These are phyloP conservation scores for Exophiala sp. DNA, from an alignment of 2,329 filamentous ascomycete species.

Conservation along the genomic window DNA sequence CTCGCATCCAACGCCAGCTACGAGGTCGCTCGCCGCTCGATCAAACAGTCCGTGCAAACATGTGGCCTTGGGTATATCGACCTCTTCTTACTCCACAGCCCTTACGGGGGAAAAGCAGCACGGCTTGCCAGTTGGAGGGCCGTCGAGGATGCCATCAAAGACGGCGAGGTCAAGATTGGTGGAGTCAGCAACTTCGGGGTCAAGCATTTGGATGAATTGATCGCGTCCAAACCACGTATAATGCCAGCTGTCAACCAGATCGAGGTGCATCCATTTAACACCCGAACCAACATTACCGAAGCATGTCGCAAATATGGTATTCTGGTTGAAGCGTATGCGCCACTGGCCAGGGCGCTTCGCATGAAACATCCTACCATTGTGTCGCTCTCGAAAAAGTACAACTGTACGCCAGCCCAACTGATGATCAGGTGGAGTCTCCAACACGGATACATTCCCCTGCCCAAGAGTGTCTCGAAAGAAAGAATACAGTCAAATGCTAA, in stretches of 20 bases:
- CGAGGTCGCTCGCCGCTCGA: conserved; percentile 59
- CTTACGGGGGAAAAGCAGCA: conserved; percentile 64
- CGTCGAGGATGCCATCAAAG: conserved; percentile 66
- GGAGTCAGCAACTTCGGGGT: conserved; percentile 76
- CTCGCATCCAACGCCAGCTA: conserved; percentile 63
- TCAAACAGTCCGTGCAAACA: conserved; percentile 58
- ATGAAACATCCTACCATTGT: conserved; percentile 62
- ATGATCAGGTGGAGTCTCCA: conserved; percentile 74
- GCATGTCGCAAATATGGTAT: conserved; percentile 63
- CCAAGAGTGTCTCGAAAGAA: conserved; percentile 61
- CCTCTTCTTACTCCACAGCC: conserved; percentile 71
- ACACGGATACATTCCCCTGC: conserved; percentile 64
- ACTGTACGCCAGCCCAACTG: conserved; percentile 65
- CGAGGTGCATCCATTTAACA: conserved; percentile 68
- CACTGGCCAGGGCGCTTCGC: conserved; percentile 63
- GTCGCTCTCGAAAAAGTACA: conserved; percentile 60
- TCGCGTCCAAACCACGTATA: conserved; percentile 56
- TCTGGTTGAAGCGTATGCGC: conserved; percentile 71
- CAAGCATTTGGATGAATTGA: conserved; percentile 65
- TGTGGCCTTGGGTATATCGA: conserved; percentile 70
- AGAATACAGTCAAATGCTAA: conserved; percentile 61
- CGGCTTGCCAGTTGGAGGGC: conserved; percentile 69
- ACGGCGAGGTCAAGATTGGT: conserved; percentile 63
- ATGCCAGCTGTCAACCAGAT: conserved; percentile 71
- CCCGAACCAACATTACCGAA: conserved; percentile 58